Conservation (phyloP, 352 stramenopile species). For the Globisporangium nagaii region DNA sequence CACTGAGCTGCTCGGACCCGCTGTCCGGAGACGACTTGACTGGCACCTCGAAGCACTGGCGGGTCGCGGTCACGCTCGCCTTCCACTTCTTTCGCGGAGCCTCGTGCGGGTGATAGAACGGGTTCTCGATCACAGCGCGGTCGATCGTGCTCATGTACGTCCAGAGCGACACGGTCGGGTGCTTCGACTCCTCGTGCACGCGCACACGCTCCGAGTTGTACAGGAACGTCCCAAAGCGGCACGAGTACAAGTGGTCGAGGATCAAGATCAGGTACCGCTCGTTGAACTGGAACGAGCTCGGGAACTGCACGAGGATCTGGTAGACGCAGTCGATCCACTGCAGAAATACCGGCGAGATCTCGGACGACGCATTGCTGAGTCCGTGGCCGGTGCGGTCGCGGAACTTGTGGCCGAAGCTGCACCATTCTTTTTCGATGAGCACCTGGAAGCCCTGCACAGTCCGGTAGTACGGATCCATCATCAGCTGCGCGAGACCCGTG, state of each 20-base stretch:
- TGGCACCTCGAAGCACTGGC: slow-evolving; percentile 48
- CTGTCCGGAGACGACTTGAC: neutral
- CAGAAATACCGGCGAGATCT: slow-evolving; percentile 97
- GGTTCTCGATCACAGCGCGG: slow-evolving; percentile 52
- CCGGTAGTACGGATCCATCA: slow-evolving; percentile 90
- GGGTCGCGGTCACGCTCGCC: slow-evolving; percentile 44
- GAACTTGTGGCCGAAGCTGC: slow-evolving; percentile 88
- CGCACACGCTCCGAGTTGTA: slow-evolving; percentile 91
- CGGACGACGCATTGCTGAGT: slow-evolving; percentile 67
- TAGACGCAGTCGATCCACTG: slow-evolving; percentile 88
- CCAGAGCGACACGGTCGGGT: slow-evolving; percentile 71
- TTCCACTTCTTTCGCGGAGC: slow-evolving; percentile 45
- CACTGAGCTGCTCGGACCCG: slow-evolving; percentile 1
- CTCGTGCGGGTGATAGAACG: slow-evolving; percentile 60
- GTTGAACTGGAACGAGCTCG: slow-evolving; percentile 83
- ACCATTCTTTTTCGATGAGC: slow-evolving; percentile 90
- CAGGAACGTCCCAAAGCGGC: slow-evolving; percentile 91
- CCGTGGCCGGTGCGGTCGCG: slow-evolving; percentile 60
- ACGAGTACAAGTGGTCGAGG: slow-evolving; percentile 78
- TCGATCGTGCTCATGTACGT: slow-evolving; percentile 68
- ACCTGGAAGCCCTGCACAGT: slow-evolving; percentile 81
- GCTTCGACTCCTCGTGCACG: slow-evolving; percentile 36
- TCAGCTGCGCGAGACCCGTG: slow-evolving; percentile 69
- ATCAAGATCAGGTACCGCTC: slow-evolving; percentile 77
- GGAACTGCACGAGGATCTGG: slow-evolving; percentile 73